Conservation (phyloP, 768 basidiomycete species). For the Mycena latifolia region DNA sequence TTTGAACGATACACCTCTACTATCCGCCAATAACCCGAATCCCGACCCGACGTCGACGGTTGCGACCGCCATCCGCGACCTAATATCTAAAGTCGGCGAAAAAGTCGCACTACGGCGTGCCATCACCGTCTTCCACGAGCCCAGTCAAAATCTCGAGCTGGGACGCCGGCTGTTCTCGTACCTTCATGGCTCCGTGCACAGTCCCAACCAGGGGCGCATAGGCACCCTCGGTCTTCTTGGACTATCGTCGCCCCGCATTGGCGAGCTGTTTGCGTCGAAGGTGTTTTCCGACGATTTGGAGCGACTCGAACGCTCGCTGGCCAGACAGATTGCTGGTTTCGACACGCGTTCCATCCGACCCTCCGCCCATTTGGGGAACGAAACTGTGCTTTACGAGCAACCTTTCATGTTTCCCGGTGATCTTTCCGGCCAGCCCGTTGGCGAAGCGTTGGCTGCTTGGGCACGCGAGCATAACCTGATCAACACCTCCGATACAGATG, state of each 20-base stretch:
- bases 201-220: constrained; percentile 67
- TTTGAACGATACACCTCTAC: constrained; percentile 74
- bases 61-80: constrained; percentile 71
- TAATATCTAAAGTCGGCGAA: constrained; percentile 84
- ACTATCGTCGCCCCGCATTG: constrained; percentile 62
- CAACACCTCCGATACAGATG: constrained; percentile 29
- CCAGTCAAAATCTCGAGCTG: constrained; percentile 52
- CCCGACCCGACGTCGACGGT: constrained; percentile 61
- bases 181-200: constrained; percentile 68
- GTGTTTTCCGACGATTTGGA: constrained; percentile 69
- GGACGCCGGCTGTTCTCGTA: constrained; percentile 66
- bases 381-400: constrained; percentile 77
- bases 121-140: constrained; percentile 53
- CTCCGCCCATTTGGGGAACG: constrained; percentile 46
- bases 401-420: constrained; percentile 81
- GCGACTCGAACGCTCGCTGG: constrained; percentile 79
- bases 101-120: constrained; percentile 81
- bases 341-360: constrained; percentile 68
- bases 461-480: constrained; percentile 60
- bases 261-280: constrained; percentile 56
- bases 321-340: constrained; percentile 88
- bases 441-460: constrained; percentile 67
- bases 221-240: constrained; percentile 69
- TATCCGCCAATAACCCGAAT: constrained; percentile 55
- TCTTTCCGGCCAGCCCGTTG: constrained; percentile 54